A percentile compares a stretch with the other conserved stretches of the same genome.
Conservation (phyloP, 495 filamentous ascomycete genomes). For the Xylona heveae region DNA sequence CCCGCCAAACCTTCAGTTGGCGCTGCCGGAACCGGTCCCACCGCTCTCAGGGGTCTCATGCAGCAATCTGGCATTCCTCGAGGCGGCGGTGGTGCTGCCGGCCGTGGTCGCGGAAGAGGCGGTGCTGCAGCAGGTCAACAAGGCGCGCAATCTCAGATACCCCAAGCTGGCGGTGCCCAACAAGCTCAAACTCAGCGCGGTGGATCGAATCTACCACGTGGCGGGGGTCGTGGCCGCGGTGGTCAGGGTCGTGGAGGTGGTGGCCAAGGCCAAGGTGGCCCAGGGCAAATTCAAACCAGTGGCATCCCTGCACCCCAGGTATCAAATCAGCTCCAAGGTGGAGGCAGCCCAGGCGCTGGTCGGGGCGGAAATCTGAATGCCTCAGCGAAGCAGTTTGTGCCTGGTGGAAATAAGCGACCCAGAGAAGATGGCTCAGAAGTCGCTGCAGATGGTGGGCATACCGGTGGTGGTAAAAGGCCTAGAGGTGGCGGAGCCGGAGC, state of each 20-base stretch:
- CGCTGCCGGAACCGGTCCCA: slow-evolving; percentile 15
- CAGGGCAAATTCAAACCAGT: slow-evolving; percentile 17
- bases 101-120: slow-evolving; percentile 18
- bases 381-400: slow-evolving; percentile 37
- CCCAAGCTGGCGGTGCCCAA: no score
- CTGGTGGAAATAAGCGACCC: slow-evolving; percentile 38
- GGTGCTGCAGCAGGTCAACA: neutral
- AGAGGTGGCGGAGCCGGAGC: neutral
- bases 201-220: slow-evolving; percentile 11
- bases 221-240: slow-evolving; percentile 10
- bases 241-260: slow-evolving; percentile 13
- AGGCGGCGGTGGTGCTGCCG: slow-evolving; percentile 22
- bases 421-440: slow-evolving; percentile 38
- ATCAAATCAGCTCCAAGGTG: slow-evolving; percentile 11
- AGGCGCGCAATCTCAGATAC: slow-evolving; percentile 1
- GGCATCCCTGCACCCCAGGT: slow-evolving; percentile 7
- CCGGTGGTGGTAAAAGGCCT: slow-evolving; percentile 3
- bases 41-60: slow-evolving; percentile 20
- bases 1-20: slow-evolving; percentile 8
- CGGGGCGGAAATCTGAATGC: slow-evolving; percentile 26
- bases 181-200: no score
- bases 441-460: slow-evolving; percentile 8
- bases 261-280: slow-evolving; percentile 23
- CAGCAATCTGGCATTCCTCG: slow-evolving; percentile 19
- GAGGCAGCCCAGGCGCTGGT: slow-evolving; percentile 13